Conservation (phyloP, 2,329 filamentous ascomycete species). For the Xylaria digitata region DNA sequence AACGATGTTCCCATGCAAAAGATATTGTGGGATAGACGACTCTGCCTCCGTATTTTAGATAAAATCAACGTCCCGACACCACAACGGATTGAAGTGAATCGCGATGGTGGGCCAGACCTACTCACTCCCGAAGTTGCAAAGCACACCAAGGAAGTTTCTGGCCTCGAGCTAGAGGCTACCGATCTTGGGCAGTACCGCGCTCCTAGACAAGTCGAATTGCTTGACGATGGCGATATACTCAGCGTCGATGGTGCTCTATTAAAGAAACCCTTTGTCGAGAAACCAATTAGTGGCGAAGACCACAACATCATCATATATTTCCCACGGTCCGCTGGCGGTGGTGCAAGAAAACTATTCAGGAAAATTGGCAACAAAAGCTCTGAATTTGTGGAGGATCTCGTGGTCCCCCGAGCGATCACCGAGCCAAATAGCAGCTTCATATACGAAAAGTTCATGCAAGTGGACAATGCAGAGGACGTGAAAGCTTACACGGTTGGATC, state of each 20-base stretch:
- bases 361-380: conserved; percentile 99
- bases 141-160: conserved; percentile 82
- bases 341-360: conserved; percentile 90
- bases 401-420: conserved; percentile 80
- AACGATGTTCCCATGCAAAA: conserved; percentile 99
- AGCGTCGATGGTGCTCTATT: conserved; percentile 85
- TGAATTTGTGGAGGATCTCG: conserved; percentile 84
- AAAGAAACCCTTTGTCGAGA: conserved; percentile 96
- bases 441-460: conserved; percentile 96
- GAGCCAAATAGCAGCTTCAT: conserved; percentile 88
- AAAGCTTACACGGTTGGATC: conserved; percentile 98
- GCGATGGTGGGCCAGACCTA: conserved; percentile 87
- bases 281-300: conserved; percentile 97
- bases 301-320: conserved; percentile 99
- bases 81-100: conserved; percentile 86
- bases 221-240: conserved; percentile 90
- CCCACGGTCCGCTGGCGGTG: conserved; percentile 84
- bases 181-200: conserved; percentile 67
- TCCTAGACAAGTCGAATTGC: conserved; percentile 79
- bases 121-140: conserved; percentile 83
- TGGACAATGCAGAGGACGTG: conserved; percentile 97
- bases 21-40: conserved; percentile 91
- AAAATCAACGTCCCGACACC: conserved; percentile 91
- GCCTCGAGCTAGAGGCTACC: conserved; percentile 77
- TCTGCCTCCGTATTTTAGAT: conserved; percentile 89